Conservation (phyloP, 768 basidiomycete genomes). For the Podaxis sp. region DNA sequence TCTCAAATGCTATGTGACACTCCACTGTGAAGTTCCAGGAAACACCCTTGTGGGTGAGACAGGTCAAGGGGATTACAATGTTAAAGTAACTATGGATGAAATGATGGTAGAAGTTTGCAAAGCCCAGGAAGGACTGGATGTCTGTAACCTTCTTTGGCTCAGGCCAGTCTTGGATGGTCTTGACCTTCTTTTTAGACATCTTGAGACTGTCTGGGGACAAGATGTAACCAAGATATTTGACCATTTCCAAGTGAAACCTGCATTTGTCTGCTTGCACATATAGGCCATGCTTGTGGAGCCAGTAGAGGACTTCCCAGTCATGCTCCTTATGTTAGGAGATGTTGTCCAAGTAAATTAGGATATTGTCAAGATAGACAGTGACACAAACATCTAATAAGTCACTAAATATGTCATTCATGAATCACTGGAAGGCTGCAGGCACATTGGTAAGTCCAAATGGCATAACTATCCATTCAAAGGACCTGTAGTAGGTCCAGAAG, state of each 20-base stretch:
- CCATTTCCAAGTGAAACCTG: conserved; percentile 22
- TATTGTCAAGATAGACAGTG: conserved; percentile 34
- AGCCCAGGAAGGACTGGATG: conserved; percentile 4
- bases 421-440: conserved; percentile 29
- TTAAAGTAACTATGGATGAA: conserved; percentile 3
- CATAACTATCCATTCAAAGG: conserved; percentile 34
- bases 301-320: conserved; percentile 25
- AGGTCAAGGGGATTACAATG: not conserved
- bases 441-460: conserved; percentile 30
- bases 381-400: conserved; percentile 25
- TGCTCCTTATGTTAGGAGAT: conserved; percentile 21
- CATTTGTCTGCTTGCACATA: conserved; percentile 30
- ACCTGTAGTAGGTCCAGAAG: conserved; percentile 24
- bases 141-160: conserved; percentile 26
- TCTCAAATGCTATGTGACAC: not conserved
- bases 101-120: not conserved
- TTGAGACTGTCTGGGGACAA: conserved; percentile 22
- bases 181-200: conserved; percentile 35
- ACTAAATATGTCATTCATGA: conserved; percentile 30
- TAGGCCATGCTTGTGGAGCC: conserved; percentile 20
- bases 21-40: not conserved
- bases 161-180: conserved; percentile 30
- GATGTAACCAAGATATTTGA: conserved; percentile 36
- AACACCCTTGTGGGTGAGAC: not conserved
- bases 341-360: conserved; percentile 31